These are phyloP conservation scores for Blumeria graminis DNA, from an alignment of 2,329 filamentous ascomycete genomes.

Conservation along the genomic window DNA sequence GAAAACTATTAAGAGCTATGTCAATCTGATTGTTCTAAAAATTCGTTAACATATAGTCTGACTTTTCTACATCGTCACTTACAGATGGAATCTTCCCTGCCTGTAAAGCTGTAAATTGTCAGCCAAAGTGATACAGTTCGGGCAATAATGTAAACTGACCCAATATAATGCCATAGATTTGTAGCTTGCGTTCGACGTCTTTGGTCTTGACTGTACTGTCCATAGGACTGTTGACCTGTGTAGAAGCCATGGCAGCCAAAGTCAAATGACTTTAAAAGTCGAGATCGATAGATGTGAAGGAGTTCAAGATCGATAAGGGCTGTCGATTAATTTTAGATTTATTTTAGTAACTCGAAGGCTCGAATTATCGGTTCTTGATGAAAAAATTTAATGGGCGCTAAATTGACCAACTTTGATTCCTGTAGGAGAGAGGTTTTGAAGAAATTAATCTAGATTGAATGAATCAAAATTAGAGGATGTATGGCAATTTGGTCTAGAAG, in stretches of 20 bases:
- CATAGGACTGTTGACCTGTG: conserved; percentile 13
- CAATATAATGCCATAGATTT: conserved; percentile 71
- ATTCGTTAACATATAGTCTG: neutral
- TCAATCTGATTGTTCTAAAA: conserved; percentile 50
- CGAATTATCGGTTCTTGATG: no score
- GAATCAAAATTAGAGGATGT: no score
- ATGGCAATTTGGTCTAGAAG: no score
- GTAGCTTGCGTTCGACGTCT: conserved; percentile 79
- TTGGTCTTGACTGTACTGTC: conserved; percentile 12
- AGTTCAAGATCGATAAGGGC: neutral
- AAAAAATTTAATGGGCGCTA: no score
- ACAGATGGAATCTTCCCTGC: conserved; percentile 68
- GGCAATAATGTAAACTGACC: conserved; percentile 19
- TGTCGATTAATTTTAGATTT: no score
- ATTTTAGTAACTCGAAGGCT: no score
- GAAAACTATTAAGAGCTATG: conserved; percentile 71
- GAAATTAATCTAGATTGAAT: no score
- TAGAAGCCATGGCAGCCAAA: conserved; percentile 7
- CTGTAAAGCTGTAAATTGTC: conserved; percentile 37
- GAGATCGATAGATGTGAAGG: neutral
- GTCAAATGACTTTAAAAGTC: neutral
- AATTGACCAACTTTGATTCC: no score
- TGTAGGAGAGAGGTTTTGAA: no score
- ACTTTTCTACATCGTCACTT: conserved; percentile 3
- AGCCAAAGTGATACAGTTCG: neutral